Conservation (phyloP, 2,329 filamentous ascomycete species). For the Ophiognomonia clavigignenti-juglandacearum region DNA sequence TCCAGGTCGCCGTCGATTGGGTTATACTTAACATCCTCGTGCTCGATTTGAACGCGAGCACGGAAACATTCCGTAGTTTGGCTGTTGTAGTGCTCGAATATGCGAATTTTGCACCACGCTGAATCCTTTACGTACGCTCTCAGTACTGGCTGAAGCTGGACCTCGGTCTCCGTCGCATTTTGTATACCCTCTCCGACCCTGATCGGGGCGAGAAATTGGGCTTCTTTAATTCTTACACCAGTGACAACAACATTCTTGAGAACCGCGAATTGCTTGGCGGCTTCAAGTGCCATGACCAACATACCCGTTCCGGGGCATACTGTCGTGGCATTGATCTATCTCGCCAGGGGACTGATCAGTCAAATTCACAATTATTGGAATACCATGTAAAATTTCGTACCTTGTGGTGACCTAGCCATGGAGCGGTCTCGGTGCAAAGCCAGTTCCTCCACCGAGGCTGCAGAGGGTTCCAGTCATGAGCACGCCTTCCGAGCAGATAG, state of each 20-base stretch:
- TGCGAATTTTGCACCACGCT: not conserved
- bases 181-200: not conserved
- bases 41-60: not conserved
- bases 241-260: not conserved
- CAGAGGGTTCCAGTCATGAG: not conserved
- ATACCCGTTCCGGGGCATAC: not conserved
- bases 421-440: not conserved
- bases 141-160: not conserved
- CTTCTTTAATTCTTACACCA: not conserved
- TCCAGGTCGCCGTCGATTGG: not conserved
- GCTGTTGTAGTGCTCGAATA: not conserved
- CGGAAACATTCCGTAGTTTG: not conserved
- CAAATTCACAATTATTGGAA: not conserved
- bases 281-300: not conserved
- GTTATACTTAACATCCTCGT: not conserved
- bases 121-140: not conserved
- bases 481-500: not conserved
- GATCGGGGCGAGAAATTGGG: not conserved
- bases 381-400: not conserved
- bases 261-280: not conserved
- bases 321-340: not conserved
- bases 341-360: not conserved
- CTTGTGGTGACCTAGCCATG: not conserved
- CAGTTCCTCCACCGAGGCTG: not conserved
- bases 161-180: not conserved